Percentiles rank a stretch among this genome's conserved stretches.
These are phyloP conservation scores for Cucurbita pepo DNA, from an alignment of 306 rosid species.

Conservation along the genomic window DNA sequence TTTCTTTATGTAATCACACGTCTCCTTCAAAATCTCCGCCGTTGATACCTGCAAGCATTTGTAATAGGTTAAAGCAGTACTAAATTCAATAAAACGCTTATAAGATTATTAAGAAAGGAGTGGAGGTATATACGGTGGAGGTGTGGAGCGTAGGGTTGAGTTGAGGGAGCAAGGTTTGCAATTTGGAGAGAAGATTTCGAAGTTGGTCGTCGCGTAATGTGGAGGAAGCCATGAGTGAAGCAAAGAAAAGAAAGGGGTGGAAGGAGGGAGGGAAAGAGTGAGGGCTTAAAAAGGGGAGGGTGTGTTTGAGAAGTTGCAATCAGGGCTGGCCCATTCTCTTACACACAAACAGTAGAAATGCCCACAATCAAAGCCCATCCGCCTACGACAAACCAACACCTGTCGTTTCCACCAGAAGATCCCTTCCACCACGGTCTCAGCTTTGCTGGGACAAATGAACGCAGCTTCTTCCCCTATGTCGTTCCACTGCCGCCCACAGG, in stretches of 20 bases:
- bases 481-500: background rate
- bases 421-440: background rate
- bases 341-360: background rate
- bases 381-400: background rate
- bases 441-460: background rate
- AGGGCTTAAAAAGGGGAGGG: background rate
- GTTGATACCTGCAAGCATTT: slow-evolving; percentile 10
- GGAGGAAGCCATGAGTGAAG: background rate
- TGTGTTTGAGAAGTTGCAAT: background rate
- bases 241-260: background rate
- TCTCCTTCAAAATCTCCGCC: slow-evolving; percentile 17
- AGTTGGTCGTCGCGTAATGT: slow-evolving; percentile 13
- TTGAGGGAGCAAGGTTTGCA: slow-evolving; percentile 22
- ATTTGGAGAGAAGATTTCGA: slow-evolving; percentile 15
- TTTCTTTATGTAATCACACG: slow-evolving; percentile 25
- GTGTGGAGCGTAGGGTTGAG: slow-evolving; percentile 1
- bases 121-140: slow-evolving; percentile 5
- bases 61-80: background rate
- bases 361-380: background rate
- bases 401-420: background rate
- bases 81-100: background rate
- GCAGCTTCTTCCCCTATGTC: background rate
- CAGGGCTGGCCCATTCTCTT: background rate
- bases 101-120: background rate
- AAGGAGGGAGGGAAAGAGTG: background rate